Conservation (phyloP, 2,329 filamentous ascomycete species). For the Trichoderma asperellum region DNA sequence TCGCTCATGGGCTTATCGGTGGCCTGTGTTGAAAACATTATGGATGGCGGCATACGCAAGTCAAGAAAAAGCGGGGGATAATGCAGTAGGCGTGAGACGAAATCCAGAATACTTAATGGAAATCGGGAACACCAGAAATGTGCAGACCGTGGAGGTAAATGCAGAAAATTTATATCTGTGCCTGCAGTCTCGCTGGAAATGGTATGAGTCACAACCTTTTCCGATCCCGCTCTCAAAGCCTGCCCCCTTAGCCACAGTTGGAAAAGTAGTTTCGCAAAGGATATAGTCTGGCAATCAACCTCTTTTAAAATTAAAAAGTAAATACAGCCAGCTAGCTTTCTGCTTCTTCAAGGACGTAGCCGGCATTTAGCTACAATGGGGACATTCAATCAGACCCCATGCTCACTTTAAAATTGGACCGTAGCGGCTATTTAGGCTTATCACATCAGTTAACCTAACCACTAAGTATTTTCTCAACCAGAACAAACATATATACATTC, state of each 20-base stretch:
- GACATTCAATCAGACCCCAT: not conserved
- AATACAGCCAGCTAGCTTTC: not conserved
- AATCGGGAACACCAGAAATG: not conserved
- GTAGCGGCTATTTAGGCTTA: not conserved
- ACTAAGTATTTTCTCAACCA: not conserved
- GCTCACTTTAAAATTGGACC: not conserved
- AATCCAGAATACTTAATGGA: not conserved
- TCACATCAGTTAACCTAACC: not conserved
- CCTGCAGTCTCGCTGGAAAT: not conserved
- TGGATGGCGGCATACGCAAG: not conserved
- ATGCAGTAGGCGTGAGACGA: too few species aligned
- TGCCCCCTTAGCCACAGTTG: not conserved
- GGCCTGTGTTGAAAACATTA: not conserved
- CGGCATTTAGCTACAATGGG: not conserved
- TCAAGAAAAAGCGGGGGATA: too few species aligned
- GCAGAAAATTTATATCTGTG: not conserved
- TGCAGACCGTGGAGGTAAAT: not conserved
- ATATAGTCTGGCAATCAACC: not conserved
- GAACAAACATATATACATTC: not conserved
- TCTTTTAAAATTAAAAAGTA: not conserved
- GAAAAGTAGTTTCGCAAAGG: not conserved
- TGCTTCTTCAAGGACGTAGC: not conserved
- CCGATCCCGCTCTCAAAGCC: not conserved
- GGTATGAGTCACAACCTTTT: not conserved
- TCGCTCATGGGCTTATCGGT: not conserved